These are phyloP conservation scores for Candida pseudofarinosa DNA, from an alignment of 805 yeast genomes.

Conservation along the genomic window DNA sequence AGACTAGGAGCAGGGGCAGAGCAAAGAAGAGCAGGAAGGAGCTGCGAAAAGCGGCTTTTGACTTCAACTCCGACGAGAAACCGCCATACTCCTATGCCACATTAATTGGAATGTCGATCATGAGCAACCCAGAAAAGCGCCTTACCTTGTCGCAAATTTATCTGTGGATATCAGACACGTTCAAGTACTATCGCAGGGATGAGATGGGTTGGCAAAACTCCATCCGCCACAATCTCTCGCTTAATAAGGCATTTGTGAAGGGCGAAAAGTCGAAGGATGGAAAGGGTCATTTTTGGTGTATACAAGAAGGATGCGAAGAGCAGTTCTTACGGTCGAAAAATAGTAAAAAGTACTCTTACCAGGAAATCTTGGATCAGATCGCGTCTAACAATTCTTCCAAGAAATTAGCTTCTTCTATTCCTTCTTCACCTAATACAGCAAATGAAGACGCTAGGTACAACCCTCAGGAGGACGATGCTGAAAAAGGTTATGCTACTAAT, in stretches of 20 bases:
- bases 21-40: conserved; percentile 25
- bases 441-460: conserved; percentile 8
- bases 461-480: conserved; percentile 5
- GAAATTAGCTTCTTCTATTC: conserved; percentile 17
- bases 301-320: conserved; percentile 76
- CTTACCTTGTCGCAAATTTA: conserved; percentile 65
- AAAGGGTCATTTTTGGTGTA: conserved; percentile 91
- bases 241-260: conserved; percentile 89
- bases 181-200: conserved; percentile 73
- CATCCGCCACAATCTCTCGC: conserved; percentile 86
- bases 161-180: conserved; percentile 85
- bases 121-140: conserved; percentile 60
- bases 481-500: background rate
- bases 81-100: conserved; percentile 96
- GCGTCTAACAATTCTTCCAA: conserved; percentile 8
- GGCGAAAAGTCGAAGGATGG: conserved; percentile 89
- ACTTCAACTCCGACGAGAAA: conserved; percentile 57
- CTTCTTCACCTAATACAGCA: conserved; percentile 27
- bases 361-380: conserved; percentile 42
- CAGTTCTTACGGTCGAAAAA: conserved; percentile 68
- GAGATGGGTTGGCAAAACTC: conserved; percentile 98
- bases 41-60: conserved; percentile 30
- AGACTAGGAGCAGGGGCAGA: conserved; percentile 34
- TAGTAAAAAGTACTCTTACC: conserved; percentile 41
- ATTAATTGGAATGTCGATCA: conserved; percentile 86